Conservation (phyloP, 371 early-diverging fungal genomes). For the Rhizopus microsporus region DNA sequence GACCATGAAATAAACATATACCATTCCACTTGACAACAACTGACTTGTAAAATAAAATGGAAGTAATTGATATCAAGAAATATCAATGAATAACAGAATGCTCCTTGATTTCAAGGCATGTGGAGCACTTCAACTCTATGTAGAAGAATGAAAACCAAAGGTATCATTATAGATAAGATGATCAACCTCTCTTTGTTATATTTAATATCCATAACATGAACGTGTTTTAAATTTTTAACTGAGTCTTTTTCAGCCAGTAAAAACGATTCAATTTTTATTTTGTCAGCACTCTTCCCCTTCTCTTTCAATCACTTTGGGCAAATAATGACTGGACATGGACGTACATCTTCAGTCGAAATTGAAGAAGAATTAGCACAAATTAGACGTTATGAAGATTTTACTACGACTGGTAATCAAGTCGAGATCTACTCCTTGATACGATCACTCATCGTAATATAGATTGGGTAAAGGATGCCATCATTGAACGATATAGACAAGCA, state of each 20-base stretch:
- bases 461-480: slow-evolving; percentile 88
- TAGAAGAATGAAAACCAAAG: too few relatives aligned
- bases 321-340: slow-evolving; percentile 27
- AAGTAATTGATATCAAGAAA: too few relatives aligned
- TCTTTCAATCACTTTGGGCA: background rate
- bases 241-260: background rate
- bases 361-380: slow-evolving; percentile 63
- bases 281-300: background rate
- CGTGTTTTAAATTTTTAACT: background rate
- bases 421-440: background rate
- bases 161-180: too few relatives aligned
- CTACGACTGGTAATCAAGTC: slow-evolving; percentile 65
- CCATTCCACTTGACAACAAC: too few relatives aligned
- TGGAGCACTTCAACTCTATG: too few relatives aligned
- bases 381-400: slow-evolving; percentile 83
- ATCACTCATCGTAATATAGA: slow-evolving; percentile 46
- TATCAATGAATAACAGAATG: too few relatives aligned
- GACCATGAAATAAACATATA: too few relatives aligned
- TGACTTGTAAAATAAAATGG: too few relatives aligned
- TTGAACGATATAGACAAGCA: slow-evolving; percentile 76
- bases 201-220: too few relatives aligned
- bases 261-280: background rate
- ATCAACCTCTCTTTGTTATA: too few relatives aligned
- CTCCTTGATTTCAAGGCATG: too few relatives aligned
- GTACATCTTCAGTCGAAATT: slow-evolving; percentile 27